These are phyloP conservation scores for Oxytropis ochrocephala DNA, from an alignment of 306 rosid genomes.

Conservation along the genomic window DNA sequence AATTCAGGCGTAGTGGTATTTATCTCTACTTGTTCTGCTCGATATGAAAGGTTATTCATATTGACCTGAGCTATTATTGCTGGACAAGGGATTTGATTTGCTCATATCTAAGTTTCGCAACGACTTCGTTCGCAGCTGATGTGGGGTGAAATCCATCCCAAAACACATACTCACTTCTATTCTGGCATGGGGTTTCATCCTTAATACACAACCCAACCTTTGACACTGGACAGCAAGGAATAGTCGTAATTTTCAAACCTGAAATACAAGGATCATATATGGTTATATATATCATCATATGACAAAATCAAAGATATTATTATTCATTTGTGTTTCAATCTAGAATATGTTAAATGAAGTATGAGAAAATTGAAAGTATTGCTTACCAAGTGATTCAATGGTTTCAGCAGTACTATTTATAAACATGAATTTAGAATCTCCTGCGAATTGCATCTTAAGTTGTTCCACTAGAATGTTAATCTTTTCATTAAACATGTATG, in stretches of 20 bases:
- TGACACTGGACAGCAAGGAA: constrained; percentile 18
- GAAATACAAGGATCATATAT: neutral
- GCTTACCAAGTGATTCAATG: neutral
- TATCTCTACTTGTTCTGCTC: too few species aligned
- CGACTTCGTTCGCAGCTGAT: neutral
- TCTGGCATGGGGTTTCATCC: constrained; percentile 12
- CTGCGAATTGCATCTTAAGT: neutral
- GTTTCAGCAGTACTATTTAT: neutral
- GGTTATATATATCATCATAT: too few species aligned
- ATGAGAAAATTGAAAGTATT: neutral
- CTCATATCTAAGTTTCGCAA: neutral
- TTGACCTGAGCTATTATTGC: too few species aligned
- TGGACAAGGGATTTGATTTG: constrained; percentile 16
- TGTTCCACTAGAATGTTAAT: constrained; percentile 22
- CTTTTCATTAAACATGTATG: constrained; percentile 6
- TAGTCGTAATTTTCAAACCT: constrained; percentile 22
- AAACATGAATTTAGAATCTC: constrained; percentile 21
- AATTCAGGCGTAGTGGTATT: too few species aligned
- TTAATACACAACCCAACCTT: constrained; percentile 20
- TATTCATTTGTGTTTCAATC: neutral
- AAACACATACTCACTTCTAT: constrained; percentile 27
- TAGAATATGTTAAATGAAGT: neutral
- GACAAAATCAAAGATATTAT: neutral
- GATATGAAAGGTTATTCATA: neutral
- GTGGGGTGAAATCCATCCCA: constrained; percentile 37